Base-by-base conservation (phyloP, 2,329 filamentous ascomycete genomes). In the Nannizziopsis barbatae region DNA sequence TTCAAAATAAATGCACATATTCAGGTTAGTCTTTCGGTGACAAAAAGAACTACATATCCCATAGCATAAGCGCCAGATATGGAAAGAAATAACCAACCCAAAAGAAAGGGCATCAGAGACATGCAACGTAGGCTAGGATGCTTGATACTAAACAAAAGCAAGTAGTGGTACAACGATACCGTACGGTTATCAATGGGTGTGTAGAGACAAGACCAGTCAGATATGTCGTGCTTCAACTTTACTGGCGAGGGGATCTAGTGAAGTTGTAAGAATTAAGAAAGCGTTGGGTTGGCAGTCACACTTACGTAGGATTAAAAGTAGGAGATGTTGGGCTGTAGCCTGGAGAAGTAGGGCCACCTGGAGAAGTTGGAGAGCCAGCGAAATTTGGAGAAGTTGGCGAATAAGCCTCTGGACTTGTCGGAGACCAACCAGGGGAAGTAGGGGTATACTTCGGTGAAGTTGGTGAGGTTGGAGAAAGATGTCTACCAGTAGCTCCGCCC, bases 371-470 rank as follows among this genome's bases (percentile, higher is more conserved):
- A 22, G 66, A 69, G 50, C 66, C 66, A 60, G 67, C 64, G 56
- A 72, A 72, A 52, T 70, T 69, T 31, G 70, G 69, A 53, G 68
- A 72, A 33, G 67, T 72, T 20, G 74, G 74, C 50, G 73, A 76
- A 53, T 71, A 72, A 14, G 65, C 63, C 57, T 70, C 64, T 51
- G 71, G 71, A 50, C 68, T 70, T 38, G 70, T 71, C 15, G 69
- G 66, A 50, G 65, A 67, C 63, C 68, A 72, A 40, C 71, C 70
- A 55, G 74, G 73, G 51, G 74, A 78, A 33, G 73, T 75, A 17
- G 75, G 73, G 31, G 74, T 77, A 58, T 76, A 79, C 62, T 73
- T 71, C 15, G 71, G 71, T 46, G 70, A 73, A 0, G 71, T 74
- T 7, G 71, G 71, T 5, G 70, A 72, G 17, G 67, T 69, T 15